Percentiles rank a stretch among this genome's conserved stretches.
These are phyloP conservation scores for Sordaria brevicollis DNA, from an alignment of 495 filamentous ascomycete species.

Conservation along the genomic window DNA sequence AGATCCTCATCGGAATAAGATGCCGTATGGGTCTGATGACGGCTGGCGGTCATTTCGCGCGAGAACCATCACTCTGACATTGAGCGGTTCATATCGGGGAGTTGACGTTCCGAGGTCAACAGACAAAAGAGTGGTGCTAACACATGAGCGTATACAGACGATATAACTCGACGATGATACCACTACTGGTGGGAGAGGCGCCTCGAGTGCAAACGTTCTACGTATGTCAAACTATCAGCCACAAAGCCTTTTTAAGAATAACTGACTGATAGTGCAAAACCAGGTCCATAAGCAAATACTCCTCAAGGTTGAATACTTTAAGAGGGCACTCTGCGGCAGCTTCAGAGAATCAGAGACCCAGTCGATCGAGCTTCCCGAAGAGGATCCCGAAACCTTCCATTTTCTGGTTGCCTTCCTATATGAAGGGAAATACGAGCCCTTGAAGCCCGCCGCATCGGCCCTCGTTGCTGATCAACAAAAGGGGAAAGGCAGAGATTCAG, in stretches of 20 bases:
- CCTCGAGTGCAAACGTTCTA: constrained; percentile 30
- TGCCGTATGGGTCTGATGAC: not conserved
- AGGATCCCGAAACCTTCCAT: constrained; percentile 38
- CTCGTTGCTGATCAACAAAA: constrained; percentile 31
- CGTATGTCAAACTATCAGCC: constrained; percentile 12
- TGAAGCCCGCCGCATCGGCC: constrained; percentile 26
- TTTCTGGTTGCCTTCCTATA: constrained; percentile 41
- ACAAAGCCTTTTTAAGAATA: not conserved
- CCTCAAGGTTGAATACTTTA: constrained; percentile 33
- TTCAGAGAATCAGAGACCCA: constrained; percentile 31
- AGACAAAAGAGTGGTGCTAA: not conserved
- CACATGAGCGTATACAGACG: constrained; percentile 17
- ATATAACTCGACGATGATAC: constrained; percentile 32
- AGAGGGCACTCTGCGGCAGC: constrained; percentile 31
- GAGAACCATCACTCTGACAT: not conserved
- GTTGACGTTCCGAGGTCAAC: not conserved
- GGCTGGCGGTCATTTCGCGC: not conserved
- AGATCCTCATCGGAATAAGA: not conserved
- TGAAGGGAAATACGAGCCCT: constrained; percentile 36
- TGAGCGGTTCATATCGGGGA: not conserved
- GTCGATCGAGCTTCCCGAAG: constrained; percentile 35
- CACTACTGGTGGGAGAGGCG: constrained; percentile 25
- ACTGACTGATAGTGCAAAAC: not conserved
- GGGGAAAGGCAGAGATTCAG: constrained; percentile 19
- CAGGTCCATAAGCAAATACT: constrained; percentile 35